Base-by-base conservation (phyloP, 257 asterid species). In the Solanum ossicruentum region DNA sequence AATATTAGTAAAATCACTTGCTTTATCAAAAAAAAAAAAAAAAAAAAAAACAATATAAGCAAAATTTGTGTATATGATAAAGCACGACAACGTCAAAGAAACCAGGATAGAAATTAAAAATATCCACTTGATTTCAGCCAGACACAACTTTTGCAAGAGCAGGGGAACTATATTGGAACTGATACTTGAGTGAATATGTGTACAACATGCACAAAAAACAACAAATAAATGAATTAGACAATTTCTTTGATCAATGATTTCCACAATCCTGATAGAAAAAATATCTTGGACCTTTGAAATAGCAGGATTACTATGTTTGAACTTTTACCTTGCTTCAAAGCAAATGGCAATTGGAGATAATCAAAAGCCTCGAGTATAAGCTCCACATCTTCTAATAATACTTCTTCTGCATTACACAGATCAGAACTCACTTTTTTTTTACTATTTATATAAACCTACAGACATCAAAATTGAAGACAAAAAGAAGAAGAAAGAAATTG, bases 291-390 rank as follows among this genome's bases (percentile, higher is more conserved):
- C 81, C 43, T 47, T 49, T 47, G 43, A 5, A 75, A 60, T 49
- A 73, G 60, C 21, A 49, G 61, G 60, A 75, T 23, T 75, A 13
- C 81, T 47, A 75, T 43, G 60, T 47, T 75, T 21, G 15, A 23
- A 75, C 61, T 75, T 75, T 75, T 88, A 94, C 99, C 99, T 91
- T 93, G 88, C 89, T 88, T 92, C 65, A 96, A 93, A 83, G 95
- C 93, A 92, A 96, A 92, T 20, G 98, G 99, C 84, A 95, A 86
- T 88, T 94, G 96, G 56, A 95, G 95, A 86, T 96, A 93, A 87
- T 96, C 99, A 77, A 96, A 96, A 71, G 99, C 99, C 90, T 94
- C 99, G 56, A 96, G 97, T 91, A 93, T 95, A 89, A 96, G 90
- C 95, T 96, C 98, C 83, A 96, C 99, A 21, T 94, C 92, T 91